Base-by-base conservation (phyloP, 495 filamentous ascomycete genomes). In the Pseudoneurospora amorphoporcata region DNA sequence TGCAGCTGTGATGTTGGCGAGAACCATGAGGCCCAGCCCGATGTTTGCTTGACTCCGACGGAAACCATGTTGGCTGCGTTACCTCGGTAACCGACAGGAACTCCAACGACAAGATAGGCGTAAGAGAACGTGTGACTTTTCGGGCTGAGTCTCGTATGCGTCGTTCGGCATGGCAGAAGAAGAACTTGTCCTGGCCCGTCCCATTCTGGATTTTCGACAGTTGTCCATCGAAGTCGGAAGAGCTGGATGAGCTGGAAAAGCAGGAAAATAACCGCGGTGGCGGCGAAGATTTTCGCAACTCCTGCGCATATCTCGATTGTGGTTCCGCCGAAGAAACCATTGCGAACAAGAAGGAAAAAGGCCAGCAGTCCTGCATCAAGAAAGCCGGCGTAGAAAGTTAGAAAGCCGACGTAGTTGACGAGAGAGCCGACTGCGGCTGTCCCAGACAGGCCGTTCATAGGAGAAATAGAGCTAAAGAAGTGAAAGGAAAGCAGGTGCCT, bases 81-180 rank as follows among this genome's bases (percentile, higher is more conserved):
- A 43, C 88, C 88, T 71, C 83, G 83, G 82, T 86, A 89, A 17
- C 84, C 87, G 43, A 94, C 82, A 3, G 91, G 91, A 70, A 92
- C 83, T 5, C 90, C 90, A 39, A 90, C 86, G 38, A 87, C 81
- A 12, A 93, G 83, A 76, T 91, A 90, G 4, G 90, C 89, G 77
- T 91, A 92, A 12, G 82, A 83, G 77, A 92, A 92, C 0, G 82
- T 83, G 75, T 92, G 89, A 73, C 84, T 88, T 72, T 86, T 83
- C 1, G 90, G 91, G 73, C 88, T 88, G 19, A 90, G 75, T 42
- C 90, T 83, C 35, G 85, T 80, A 78, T 92, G 91, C 17, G 83
- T 87, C 14, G 89, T 92, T 68, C 79, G 80, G 73, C 87, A 88
- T 23, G 90, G 89, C 69, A 92, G 88, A 12, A 90, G 72, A 32